phyloP scores from a whole-genome alignment of 1,284 basidiomycete species.

The Phellopilus nigrolimitatus region DNA sequence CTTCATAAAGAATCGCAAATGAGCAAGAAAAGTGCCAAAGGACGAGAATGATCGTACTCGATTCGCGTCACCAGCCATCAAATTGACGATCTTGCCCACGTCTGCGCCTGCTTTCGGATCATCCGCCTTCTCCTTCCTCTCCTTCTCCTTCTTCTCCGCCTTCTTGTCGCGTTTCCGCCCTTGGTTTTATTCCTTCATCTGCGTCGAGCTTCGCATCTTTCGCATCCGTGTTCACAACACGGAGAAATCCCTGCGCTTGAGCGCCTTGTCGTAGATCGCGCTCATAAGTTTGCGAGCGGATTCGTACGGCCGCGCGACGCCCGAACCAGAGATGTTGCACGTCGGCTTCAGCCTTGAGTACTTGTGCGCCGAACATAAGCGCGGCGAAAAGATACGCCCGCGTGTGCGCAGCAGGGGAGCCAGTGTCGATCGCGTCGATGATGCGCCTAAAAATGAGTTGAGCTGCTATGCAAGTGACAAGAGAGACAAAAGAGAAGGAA shows the following conservation, averaged over 20 bases:
- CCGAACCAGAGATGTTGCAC: slow-evolving; percentile 77
- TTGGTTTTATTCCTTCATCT: slow-evolving; percentile 47
- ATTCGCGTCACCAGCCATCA: slow-evolving; percentile 54
- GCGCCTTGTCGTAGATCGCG: slow-evolving; percentile 85
- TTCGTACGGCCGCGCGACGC: slow-evolving; percentile 64
- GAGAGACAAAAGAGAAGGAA: background rate
- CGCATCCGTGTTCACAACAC: slow-evolving; percentile 52
- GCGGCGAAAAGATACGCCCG: slow-evolving; percentile 70
- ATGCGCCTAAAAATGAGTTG: slow-evolving; percentile 3
- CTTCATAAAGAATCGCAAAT: too few relatives aligned
- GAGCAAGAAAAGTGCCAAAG: too few relatives aligned
- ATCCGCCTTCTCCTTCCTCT: slow-evolving; percentile 38
- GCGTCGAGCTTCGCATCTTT: slow-evolving; percentile 33
- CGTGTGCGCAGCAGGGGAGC: slow-evolving; percentile 42
- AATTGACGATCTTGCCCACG: slow-evolving; percentile 72
- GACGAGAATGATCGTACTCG: too few relatives aligned
- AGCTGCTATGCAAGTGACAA: background rate
- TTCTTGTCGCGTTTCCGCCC: slow-evolving; percentile 29
- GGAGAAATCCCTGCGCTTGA: slow-evolving; percentile 78
- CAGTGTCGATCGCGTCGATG: slow-evolving; percentile 21
- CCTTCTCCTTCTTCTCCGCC: slow-evolving; percentile 27
- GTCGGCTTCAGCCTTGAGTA: slow-evolving; percentile 66
- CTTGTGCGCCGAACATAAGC: slow-evolving; percentile 55
- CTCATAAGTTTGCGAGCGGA: slow-evolving; percentile 74
- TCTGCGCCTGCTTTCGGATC: slow-evolving; percentile 66